Conservation (phyloP, 1,139 yeast species). For the Pneumocystis canis region DNA sequence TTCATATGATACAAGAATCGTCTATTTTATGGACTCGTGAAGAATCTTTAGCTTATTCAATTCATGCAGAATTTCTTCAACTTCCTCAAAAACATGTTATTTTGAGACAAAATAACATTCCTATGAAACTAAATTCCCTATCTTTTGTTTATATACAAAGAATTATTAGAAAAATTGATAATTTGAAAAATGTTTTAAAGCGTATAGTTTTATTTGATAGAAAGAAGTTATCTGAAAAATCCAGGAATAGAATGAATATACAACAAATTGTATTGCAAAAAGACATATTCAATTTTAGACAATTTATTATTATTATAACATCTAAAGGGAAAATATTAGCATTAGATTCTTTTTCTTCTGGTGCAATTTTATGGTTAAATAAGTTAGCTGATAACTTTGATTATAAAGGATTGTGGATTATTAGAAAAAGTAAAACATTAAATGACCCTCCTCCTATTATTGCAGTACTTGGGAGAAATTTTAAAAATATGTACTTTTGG, state of each 20-base stretch:
- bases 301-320: conserved; percentile 34
- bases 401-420: conserved; percentile 11
- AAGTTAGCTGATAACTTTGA: conserved; percentile 14
- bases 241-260: neutral
- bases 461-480: neutral
- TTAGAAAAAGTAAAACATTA: conserved; percentile 11
- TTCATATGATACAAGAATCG: conserved; percentile 5
- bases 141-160: conserved; percentile 33
- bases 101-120: conserved; percentile 27
- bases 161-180: conserved; percentile 27
- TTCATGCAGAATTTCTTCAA: conserved; percentile 30
- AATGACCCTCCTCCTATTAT: conserved; percentile 3
- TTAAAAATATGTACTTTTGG: neutral
- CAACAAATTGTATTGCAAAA: conserved; percentile 5
- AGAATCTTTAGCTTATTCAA: conserved; percentile 32
- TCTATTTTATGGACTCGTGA: conserved; percentile 32
- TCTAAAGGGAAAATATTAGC: conserved; percentile 32
- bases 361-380: conserved; percentile 30
- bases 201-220: neutral
- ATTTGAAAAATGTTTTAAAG: conserved; percentile 11
- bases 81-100: conserved; percentile 22
- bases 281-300: conserved; percentile 37
- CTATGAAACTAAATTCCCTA: conserved; percentile 29
- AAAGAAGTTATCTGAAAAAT: neutral
- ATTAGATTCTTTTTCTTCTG: conserved; percentile 29